A percentile compares a stretch with the other conserved stretches of the same genome.
Conservation (phyloP, 805 yeast species). For the Yarrowia osloensis region DNA sequence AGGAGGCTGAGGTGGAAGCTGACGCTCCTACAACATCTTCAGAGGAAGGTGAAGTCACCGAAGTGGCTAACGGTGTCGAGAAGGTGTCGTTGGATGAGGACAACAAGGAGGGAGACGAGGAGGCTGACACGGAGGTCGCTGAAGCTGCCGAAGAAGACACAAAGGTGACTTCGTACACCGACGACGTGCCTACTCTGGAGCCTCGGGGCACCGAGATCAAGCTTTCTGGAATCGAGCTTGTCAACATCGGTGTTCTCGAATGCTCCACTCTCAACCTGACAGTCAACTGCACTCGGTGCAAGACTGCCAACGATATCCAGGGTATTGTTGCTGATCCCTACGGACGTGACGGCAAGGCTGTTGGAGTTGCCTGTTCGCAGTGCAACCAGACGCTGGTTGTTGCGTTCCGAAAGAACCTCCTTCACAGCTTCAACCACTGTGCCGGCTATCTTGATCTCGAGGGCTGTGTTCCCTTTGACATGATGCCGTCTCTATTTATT, state of each 20-base stretch:
- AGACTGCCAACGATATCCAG: conserved; percentile 42
- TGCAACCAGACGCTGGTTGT: conserved; percentile 43
- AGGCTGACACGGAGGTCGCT: not conserved
- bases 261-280: conserved; percentile 42
- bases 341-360: conserved; percentile 41
- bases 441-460: conserved; percentile 46
- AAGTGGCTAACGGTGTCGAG: not conserved
- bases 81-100: not conserved
- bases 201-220: conserved; percentile 43
- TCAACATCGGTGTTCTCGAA: conserved; percentile 43
- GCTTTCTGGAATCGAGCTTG: conserved; percentile 41
- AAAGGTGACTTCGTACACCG: conserved; percentile 11
- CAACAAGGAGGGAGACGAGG: not conserved
- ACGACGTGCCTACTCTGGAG: conserved; percentile 22
- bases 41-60: not conserved
- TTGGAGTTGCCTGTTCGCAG: conserved; percentile 41
- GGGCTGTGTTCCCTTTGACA: conserved; percentile 44
- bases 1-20: not conserved
- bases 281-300: conserved; percentile 46
- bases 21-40: too few species aligned
- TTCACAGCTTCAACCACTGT: conserved; percentile 41
- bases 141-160: not conserved
- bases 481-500: conserved; percentile 44
- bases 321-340: conserved; percentile 43
- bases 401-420: conserved; percentile 44